Conservation (phyloP, 2,329 filamentous ascomycete genomes). For the Fusarium miscanthi region DNA sequence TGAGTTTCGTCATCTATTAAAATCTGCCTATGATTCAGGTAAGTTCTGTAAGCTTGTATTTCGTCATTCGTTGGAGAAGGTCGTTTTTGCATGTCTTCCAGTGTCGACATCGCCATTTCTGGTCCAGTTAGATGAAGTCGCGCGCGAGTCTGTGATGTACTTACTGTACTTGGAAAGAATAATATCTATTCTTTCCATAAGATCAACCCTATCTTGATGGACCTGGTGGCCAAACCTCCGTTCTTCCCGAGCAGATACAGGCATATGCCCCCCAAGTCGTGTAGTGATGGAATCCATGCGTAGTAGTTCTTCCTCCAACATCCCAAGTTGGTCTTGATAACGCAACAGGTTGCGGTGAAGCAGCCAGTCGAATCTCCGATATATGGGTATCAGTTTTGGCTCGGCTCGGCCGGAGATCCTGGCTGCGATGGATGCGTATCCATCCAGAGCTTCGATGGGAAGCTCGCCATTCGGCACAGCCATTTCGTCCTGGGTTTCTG, state of each 20-base stretch:
- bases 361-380: slow-evolving; percentile 83
- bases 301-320: slow-evolving; percentile 82
- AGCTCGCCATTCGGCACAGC: slow-evolving; percentile 48
- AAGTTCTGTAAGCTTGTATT: slow-evolving; percentile 59
- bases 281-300: slow-evolving; percentile 72
- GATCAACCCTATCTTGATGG: background rate
- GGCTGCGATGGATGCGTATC: slow-evolving; percentile 72
- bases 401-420: slow-evolving; percentile 54
- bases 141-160: background rate
- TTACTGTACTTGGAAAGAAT: slow-evolving; percentile 26
- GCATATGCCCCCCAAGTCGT: slow-evolving; percentile 48
- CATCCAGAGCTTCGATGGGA: slow-evolving; percentile 57
- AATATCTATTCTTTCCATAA: slow-evolving; percentile 8
- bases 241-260: slow-evolving; percentile 30
- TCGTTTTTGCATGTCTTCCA: slow-evolving; percentile 65
- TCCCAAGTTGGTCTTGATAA: slow-evolving; percentile 84
- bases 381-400: slow-evolving; percentile 68
- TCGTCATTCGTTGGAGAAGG: slow-evolving; percentile 62
- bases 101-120: slow-evolving; percentile 69
- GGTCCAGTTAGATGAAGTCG: slow-evolving; percentile 4
- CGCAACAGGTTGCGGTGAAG: slow-evolving; percentile 86
- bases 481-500: slow-evolving; percentile 22
- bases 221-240: background rate
- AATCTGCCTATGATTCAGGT: slow-evolving; percentile 61
- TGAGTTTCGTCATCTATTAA: slow-evolving; percentile 69